Base-by-base conservation (phyloP, 495 filamentous ascomycete genomes). In the Aspergillus nidulans region DNA sequence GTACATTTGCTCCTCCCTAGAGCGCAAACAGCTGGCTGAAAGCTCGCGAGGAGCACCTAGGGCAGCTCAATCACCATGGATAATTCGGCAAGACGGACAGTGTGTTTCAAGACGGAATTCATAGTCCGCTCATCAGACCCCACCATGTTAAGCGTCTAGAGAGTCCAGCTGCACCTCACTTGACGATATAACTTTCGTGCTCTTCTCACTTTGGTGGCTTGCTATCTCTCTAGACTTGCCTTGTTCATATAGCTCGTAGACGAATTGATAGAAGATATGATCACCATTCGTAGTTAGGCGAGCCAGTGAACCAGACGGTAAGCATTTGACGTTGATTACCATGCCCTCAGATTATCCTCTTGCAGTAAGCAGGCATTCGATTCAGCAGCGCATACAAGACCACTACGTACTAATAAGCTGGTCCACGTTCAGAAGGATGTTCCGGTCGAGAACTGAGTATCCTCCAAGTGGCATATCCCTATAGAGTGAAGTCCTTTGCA, bases 21-120 rank as follows among this genome's bases (percentile, higher is more conserved):
- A 6, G 83, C 85, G 56, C 72, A 67, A n/a, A 91, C 68, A 0
- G 84, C 85, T 18, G 84, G 80, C 39, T 83, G 71, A 60, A 92
- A 92, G 1, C 87, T 77, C 0, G 81, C 76, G 12, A 89, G 74
- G 1, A 91, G 70, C 4, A 92, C 70, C 8, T 81, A 82, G 0
- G 86, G 87, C 51, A 91, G 90, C 55, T 91, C 88, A 1, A 89
- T 76, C 8, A 90, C 72, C 10, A 69, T 76, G 53, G 67, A 28
- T 45, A 42, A 34, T 1, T 10, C 30, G 9, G 3, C 19, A 3
- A 46, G 19, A 4, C 53, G 8, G 32, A 39, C 42, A 42, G 52
- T 62, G 38, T 50, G 26, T 24, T 69, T 55, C 10, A 70, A 49
- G 12, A 78, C 57, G 30, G 68, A 56, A 36, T 69, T 47, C 46